Percentiles rank a stretch among this genome's conserved stretches.
Evolutionary conservation across 2,329 filamentous ascomycete genomes (phyloP).

Genomic region (Claviceps paspali): DNA sequence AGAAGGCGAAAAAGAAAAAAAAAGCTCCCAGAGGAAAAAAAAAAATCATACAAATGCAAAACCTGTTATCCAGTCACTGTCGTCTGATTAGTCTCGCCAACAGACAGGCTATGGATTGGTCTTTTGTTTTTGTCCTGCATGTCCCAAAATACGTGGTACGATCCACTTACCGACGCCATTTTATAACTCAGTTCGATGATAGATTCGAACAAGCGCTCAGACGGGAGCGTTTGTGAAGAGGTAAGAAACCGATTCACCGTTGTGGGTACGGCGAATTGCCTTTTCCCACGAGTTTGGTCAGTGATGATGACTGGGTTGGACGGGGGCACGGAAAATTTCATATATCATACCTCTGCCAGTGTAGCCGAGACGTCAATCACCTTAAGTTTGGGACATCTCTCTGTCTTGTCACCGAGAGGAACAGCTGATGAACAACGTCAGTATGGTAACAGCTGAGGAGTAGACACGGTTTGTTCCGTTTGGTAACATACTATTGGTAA

Average conservation of each 20-base stretch:
- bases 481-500: conserved; percentile 61
- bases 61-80: neutral
- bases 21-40: neutral
- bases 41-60: neutral
- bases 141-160: too few relatives aligned
- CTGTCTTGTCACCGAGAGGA: conserved; percentile 58
- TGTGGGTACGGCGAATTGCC: conserved; percentile 54
- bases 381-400: conserved; percentile 62
- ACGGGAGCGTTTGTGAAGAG: conserved; percentile 52
- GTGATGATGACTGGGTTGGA: neutral
- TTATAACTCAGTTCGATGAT: neutral
- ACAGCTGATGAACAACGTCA: conserved; percentile 19
- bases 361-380: conserved; percentile 88
- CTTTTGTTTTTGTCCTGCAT: too few relatives aligned
- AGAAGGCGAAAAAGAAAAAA: neutral
- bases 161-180: neutral
- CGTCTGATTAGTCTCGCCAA: neutral
- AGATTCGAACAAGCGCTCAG: conserved; percentile 10
- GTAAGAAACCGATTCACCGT: conserved; percentile 49
- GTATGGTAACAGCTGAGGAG: conserved; percentile 3
- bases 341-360: conserved; percentile 39
- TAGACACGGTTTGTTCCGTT: too few relatives aligned
- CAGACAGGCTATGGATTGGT: too few relatives aligned
- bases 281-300: conserved; percentile 16
- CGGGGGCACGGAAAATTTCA: neutral